phyloP scores from a whole-genome alignment of 192 early-diverging fungal genomes.

The Gonapodya prolifera region DNA sequence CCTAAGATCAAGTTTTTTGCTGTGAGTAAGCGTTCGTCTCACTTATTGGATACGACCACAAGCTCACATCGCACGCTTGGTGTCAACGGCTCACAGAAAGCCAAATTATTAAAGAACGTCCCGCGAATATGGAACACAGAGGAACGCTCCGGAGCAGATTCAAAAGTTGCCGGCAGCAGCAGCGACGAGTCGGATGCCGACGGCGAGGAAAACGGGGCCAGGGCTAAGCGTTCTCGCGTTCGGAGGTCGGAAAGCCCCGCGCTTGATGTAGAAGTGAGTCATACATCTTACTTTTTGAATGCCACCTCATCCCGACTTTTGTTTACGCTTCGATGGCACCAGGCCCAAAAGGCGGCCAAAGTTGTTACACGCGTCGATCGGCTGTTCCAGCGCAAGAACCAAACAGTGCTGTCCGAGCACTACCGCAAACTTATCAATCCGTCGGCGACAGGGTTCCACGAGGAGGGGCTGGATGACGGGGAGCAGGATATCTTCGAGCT shows the following conservation, averaged over 20 bases:
- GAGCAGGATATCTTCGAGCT: slow-evolving; percentile 77
- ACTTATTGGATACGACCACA: slow-evolving; percentile 7
- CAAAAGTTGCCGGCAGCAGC: background rate
- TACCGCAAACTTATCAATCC: slow-evolving; percentile 70
- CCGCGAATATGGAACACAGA: slow-evolving; percentile 12
- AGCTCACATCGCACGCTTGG: slow-evolving; percentile 25
- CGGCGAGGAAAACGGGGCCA: slow-evolving; percentile 16
- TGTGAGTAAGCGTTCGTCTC: slow-evolving; percentile 8
- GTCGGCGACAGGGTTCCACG: slow-evolving; percentile 9
- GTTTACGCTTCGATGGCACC: slow-evolving; percentile 16
- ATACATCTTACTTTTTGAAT: slow-evolving; percentile 17
- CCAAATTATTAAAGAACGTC: slow-evolving; percentile 20
- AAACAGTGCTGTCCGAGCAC: slow-evolving; percentile 77
- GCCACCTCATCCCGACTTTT: slow-evolving; percentile 4
- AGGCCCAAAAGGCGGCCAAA: slow-evolving; percentile 13
- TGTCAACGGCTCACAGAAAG: slow-evolving; percentile 52
- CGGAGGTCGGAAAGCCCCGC: too few relatives aligned
- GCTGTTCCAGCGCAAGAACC: slow-evolving; percentile 89
- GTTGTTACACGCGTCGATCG: slow-evolving; percentile 75
- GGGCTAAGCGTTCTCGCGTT: too few relatives aligned
- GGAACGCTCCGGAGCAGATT: slow-evolving; percentile 19
- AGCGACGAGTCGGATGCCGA: slow-evolving; percentile 15
- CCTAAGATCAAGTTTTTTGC: slow-evolving; percentile 89
- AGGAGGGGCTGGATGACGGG: slow-evolving; percentile 25
- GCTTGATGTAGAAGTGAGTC: too few relatives aligned